phyloP scores from a whole-genome alignment of 371 early-diverging fungal genomes.

The Mortierella sp. region DNA sequence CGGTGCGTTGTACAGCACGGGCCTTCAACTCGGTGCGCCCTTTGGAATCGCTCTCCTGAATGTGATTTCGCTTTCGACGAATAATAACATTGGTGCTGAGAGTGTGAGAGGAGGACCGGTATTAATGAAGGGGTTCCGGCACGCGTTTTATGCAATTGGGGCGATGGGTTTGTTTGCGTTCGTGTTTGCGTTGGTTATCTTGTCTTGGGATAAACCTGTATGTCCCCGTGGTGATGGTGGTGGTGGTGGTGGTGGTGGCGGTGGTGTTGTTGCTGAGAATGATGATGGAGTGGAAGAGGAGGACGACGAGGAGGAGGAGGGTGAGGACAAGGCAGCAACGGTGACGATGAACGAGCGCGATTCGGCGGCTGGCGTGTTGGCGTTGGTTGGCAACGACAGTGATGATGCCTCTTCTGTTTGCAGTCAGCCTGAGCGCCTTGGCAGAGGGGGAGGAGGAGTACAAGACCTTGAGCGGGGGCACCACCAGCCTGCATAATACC shows the following conservation, averaged over 20 bases:
- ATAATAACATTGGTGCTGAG: conserved; percentile 13
- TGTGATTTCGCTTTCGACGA: conserved; percentile 35
- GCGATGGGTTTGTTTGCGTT: conserved; percentile 34
- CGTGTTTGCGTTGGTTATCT: conserved; percentile 11
- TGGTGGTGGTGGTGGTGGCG: neutral
- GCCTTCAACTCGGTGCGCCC: conserved; percentile 41
- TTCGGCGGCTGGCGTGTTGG: neutral
- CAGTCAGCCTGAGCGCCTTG: neutral
- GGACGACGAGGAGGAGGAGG: neutral
- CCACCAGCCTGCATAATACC: neutral
- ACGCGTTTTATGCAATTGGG: conserved; percentile 32
- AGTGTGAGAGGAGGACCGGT: conserved; percentile 5
- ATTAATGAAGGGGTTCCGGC: conserved; percentile 40
- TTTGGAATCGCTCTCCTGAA: conserved; percentile 46
- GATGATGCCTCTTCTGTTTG: neutral
- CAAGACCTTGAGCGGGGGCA: neutral
- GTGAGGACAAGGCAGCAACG: neutral
- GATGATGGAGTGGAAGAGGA: neutral
- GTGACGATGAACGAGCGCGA: neutral
- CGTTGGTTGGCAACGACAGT: neutral
- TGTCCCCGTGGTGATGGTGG: neutral
- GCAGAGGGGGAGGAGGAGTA: neutral
- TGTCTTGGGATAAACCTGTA: conserved; percentile 44
- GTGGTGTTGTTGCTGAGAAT: neutral
- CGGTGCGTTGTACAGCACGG: conserved; percentile 45